Evolutionary conservation across 1,139 yeast genomes (phyloP).

Genomic region (Hyphopichia burtonii): DNA sequence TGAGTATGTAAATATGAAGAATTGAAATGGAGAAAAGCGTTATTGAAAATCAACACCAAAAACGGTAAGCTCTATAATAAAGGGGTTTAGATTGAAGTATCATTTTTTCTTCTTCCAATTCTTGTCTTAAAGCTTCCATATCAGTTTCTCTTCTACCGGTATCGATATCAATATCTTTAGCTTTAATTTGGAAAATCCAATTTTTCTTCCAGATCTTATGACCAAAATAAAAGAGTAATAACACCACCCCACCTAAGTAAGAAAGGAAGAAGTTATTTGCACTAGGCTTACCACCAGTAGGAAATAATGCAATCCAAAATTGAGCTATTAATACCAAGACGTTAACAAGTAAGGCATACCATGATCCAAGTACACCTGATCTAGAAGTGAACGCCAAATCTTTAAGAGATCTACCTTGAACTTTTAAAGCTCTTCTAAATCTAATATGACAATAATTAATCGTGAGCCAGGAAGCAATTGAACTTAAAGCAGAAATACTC

Average conservation of each 20-base stretch:
- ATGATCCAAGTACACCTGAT: constrained; percentile 55
- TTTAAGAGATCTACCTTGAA: constrained; percentile 41
- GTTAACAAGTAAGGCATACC: constrained; percentile 46
- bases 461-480: constrained; percentile 42
- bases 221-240: constrained; percentile 35
- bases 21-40: not conserved
- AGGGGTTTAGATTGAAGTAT: constrained; percentile 33
- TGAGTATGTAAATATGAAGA: not conserved
- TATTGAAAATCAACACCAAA: constrained; percentile 29
- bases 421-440: constrained; percentile 32
- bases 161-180: constrained; percentile 40
- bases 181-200: constrained; percentile 34
- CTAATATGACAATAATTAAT: constrained; percentile 37
- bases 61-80: constrained; percentile 29
- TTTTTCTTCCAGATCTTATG: constrained; percentile 43
- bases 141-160: constrained; percentile 44
- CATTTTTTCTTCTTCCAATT: constrained; percentile 39
- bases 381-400: constrained; percentile 57
- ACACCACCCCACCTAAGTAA: constrained; percentile 39
- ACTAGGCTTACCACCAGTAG: constrained; percentile 33
- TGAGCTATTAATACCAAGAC: constrained; percentile 54
- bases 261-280: constrained; percentile 35
- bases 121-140: constrained; percentile 40
- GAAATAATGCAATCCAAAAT: constrained; percentile 45
- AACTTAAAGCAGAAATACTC: constrained; percentile 38